phyloP scores from a whole-genome alignment of 108 stramenopile genomes.

The Skeletonema potamos region DNA sequence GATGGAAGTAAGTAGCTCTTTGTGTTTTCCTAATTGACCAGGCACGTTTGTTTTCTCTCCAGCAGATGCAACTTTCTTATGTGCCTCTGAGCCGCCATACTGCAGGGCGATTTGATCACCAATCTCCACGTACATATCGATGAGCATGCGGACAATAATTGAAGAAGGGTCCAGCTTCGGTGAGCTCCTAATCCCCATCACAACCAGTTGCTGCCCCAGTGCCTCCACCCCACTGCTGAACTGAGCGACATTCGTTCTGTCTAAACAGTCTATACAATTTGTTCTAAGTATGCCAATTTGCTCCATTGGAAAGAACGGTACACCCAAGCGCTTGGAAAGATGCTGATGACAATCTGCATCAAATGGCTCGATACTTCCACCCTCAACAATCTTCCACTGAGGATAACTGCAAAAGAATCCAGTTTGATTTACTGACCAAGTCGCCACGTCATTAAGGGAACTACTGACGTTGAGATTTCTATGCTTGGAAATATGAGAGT shows the following conservation, averaged over 20 bases:
- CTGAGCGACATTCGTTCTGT: slow-evolving; percentile 98
- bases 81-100: slow-evolving; percentile 98
- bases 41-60: slow-evolving; percentile 65
- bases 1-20: slow-evolving; percentile 94
- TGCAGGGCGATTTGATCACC: slow-evolving; percentile 97
- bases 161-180: slow-evolving; percentile 84
- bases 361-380: slow-evolving; percentile 76
- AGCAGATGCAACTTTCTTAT: slow-evolving; percentile 90
- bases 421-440: slow-evolving; percentile 92
- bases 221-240: slow-evolving; percentile 94
- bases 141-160: slow-evolving; percentile 87
- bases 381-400: slow-evolving; percentile 81
- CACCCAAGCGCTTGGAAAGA: slow-evolving; percentile 64
- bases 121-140: slow-evolving; percentile 96
- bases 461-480: slow-evolving; percentile 83
- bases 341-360: slow-evolving; percentile 41
- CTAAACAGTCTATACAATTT: slow-evolving; percentile 98
- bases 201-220: slow-evolving; percentile 89
- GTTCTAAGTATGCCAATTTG: slow-evolving; percentile 95
- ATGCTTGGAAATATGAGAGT: slow-evolving; percentile 88
- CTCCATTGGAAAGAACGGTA: slow-evolving; percentile 90
- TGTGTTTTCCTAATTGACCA: slow-evolving; percentile 88
- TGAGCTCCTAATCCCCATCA: slow-evolving; percentile 89
- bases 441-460: slow-evolving; percentile 91
- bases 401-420: slow-evolving; percentile 93